These are phyloP conservation scores for Colletotrichum salicis DNA, from an alignment of 2,329 filamentous ascomycete genomes.

Conservation along the genomic window DNA sequence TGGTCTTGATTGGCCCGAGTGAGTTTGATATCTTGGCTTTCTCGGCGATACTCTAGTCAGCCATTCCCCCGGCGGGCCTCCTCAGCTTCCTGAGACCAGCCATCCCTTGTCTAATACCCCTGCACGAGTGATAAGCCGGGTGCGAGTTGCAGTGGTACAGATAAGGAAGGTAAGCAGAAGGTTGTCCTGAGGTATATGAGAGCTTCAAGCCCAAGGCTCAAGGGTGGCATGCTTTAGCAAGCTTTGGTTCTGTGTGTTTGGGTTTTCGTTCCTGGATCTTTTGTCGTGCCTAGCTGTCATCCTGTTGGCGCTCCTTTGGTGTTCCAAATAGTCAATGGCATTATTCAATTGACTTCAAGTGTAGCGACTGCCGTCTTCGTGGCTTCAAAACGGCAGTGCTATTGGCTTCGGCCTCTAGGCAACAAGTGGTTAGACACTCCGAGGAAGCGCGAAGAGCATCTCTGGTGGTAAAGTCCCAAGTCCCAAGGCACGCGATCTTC, in stretches of 20 bases:
- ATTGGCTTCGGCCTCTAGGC: not conserved
- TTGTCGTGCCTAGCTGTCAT: not conserved
- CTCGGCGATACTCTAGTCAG: constrained; percentile 17
- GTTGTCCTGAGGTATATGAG: not conserved
- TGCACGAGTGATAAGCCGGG: constrained; percentile 13
- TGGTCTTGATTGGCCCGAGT: constrained; percentile 12
- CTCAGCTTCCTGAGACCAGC: not conserved
- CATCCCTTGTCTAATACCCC: constrained; percentile 15
- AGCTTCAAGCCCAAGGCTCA: not conserved
- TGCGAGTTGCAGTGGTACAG: not conserved
- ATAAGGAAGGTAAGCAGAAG: constrained; percentile 4
- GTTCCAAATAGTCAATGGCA: not conserved
- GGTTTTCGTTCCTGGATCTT: not conserved
- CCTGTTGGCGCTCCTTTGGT: not conserved
- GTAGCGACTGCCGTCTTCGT: not conserved
- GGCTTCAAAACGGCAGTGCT: not conserved
- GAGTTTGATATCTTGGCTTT: constrained; percentile 29
- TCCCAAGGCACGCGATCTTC: constrained; percentile 7
- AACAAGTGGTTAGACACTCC: constrained; percentile 16
- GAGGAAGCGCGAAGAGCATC: not conserved
- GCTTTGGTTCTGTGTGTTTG: not conserved
- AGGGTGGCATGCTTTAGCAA: not conserved
- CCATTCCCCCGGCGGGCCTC: constrained; percentile 1
- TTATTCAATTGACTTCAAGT: not conserved
- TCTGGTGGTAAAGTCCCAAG: constrained; percentile 1